phyloP scores from a whole-genome alignment of 2,329 filamentous ascomycete genomes.

The Neofusicoccum laricinum region DNA sequence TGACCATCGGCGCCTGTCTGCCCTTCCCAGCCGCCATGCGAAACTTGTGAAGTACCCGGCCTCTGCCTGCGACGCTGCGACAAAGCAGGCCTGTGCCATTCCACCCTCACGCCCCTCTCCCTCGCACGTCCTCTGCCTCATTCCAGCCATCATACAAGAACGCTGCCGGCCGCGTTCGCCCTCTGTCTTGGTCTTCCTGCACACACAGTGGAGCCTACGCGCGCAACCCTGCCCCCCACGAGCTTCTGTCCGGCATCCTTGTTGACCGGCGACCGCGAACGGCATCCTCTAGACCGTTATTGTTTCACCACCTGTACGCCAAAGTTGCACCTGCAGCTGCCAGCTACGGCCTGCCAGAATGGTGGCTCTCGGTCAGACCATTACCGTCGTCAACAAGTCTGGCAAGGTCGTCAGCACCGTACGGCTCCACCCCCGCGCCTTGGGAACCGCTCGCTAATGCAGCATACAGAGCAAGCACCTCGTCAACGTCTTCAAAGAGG shows the following conservation, averaged over 20 bases:
- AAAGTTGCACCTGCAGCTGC: slow-evolving; percentile 11
- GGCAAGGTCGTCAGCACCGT: slow-evolving; percentile 89
- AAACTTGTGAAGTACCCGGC: slow-evolving; percentile 3
- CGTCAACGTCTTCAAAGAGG: slow-evolving; percentile 87
- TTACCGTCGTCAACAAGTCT: slow-evolving; percentile 87
- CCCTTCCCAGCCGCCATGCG: slow-evolving; percentile 7
- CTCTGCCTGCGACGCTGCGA: neutral
- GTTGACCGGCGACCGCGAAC: slow-evolving; percentile 8
- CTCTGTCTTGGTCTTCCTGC: neutral
- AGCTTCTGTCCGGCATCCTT: slow-evolving; percentile 10
- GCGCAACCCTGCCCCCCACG: slow-evolving; percentile 10
- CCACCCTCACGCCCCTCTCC: neutral
- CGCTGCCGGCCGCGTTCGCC: slow-evolving; percentile 2
- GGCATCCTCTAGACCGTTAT: slow-evolving; percentile 3
- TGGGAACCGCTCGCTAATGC: slow-evolving; percentile 18
- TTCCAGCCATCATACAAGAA: neutral
- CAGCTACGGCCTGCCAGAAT: slow-evolving; percentile 5
- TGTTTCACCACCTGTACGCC: slow-evolving; percentile 16
- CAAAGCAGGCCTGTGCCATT: neutral
- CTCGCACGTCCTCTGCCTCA: neutral
- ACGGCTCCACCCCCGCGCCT: slow-evolving; percentile 39
- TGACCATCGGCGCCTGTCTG: neutral
- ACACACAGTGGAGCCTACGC: slow-evolving; percentile 1
- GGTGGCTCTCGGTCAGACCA: slow-evolving; percentile 61
- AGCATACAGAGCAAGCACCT: slow-evolving; percentile 80